Percentiles rank a stretch among this genome's conserved stretches.
phyloP scores from a whole-genome alignment of 78 protist species.

The Emiliania huxleyi region DNA sequence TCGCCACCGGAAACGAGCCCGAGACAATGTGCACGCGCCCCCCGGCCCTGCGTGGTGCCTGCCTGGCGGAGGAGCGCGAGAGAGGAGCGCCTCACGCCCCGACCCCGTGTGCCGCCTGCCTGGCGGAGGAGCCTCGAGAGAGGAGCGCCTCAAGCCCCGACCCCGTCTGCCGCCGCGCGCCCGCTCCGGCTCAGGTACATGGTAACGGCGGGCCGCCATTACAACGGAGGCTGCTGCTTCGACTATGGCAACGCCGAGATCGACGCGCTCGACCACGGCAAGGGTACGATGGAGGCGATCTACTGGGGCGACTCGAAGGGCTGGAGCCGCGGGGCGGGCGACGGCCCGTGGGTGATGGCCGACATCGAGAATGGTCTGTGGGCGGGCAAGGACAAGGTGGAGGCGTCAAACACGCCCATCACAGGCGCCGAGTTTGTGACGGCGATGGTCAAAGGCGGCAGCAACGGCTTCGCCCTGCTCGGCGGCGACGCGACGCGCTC shows the following conservation, averaged over 20 bases:
- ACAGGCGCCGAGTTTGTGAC: not conserved
- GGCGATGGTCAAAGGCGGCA: not conserved
- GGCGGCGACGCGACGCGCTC: not conserved
- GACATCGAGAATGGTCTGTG: conserved; percentile 1
- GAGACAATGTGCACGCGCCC: too few relatives aligned
- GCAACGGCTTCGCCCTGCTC: not conserved
- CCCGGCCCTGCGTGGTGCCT: too few relatives aligned
- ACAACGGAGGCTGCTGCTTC: not conserved
- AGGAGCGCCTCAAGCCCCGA: too few relatives aligned
- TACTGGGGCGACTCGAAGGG: not conserved
- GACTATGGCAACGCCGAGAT: conserved; percentile 21
- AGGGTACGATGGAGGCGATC: not conserved
- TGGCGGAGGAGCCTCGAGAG: too few relatives aligned
- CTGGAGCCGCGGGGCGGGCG: not conserved
- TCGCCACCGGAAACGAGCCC: not conserved
- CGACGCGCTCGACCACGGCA: not conserved
- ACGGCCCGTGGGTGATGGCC: conserved; percentile 18
- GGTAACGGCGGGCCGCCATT: not conserved
- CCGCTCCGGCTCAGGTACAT: too few relatives aligned
- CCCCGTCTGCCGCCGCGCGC: too few relatives aligned
- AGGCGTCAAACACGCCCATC: not conserved
- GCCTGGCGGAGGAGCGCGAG: too few relatives aligned
- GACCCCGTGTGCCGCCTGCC: too few relatives aligned
- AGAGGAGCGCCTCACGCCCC: too few relatives aligned
- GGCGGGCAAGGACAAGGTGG: not conserved